Conservation (phyloP, 2,329 filamentous ascomycete genomes). For the Stagonosporopsis rhizophila region DNA sequence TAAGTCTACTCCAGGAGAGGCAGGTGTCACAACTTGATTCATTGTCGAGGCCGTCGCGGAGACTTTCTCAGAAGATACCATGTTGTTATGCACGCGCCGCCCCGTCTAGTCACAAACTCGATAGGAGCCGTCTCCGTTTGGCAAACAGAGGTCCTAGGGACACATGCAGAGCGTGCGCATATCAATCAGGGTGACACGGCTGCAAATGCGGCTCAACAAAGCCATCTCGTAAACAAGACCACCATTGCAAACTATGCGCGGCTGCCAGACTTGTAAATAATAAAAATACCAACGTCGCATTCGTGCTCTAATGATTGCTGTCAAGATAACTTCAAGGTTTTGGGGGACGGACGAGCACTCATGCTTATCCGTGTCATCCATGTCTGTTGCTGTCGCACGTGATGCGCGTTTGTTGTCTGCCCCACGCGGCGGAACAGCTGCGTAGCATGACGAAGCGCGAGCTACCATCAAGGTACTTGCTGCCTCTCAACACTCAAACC, state of each 20-base stretch:
- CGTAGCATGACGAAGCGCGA: slow-evolving; percentile 23
- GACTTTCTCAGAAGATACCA: background rate
- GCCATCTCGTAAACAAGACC: background rate
- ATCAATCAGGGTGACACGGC: slow-evolving; percentile 1
- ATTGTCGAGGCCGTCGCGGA: background rate
- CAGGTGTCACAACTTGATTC: slow-evolving; percentile 5
- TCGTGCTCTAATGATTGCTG: background rate
- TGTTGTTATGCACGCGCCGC: background rate
- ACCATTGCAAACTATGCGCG: background rate
- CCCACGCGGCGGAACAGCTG: slow-evolving; percentile 28
- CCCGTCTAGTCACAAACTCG: background rate
- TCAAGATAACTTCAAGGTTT: background rate
- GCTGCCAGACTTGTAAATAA: slow-evolving; percentile 1
- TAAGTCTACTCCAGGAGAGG: slow-evolving; percentile 1
- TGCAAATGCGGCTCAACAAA: background rate
- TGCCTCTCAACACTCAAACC: slow-evolving; percentile 22
- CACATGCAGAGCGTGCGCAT: background rate
- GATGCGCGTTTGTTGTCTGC: slow-evolving; percentile 22
- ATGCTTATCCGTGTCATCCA: background rate
- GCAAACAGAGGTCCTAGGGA: background rate
- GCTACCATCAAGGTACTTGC: slow-evolving; percentile 45
- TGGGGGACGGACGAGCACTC: background rate
- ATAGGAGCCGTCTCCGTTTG: background rate
- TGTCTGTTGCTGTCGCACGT: slow-evolving; percentile 4
- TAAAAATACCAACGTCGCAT: background rate